Evolutionary conservation across 2,329 filamentous ascomycete species (phyloP), one percentile per base, ranked within the genome.

Genomic region (Rhinocladiella similis): DNA sequence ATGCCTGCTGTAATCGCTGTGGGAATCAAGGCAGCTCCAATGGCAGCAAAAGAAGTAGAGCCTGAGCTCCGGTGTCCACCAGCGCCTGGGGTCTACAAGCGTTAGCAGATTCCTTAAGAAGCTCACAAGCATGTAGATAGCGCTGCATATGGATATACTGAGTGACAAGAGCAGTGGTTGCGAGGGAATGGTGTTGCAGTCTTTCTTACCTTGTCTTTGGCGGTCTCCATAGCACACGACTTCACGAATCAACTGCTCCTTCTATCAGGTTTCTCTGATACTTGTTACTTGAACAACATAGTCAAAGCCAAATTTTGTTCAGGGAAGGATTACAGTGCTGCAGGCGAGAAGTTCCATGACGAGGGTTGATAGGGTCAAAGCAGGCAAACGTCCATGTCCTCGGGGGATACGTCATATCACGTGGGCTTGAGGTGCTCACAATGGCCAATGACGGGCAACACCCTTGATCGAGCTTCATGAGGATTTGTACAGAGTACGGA

Each of bases 21-120:
- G 1, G 79, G 79, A 4, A 77, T 67, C 6, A 81, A 67, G 19
- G 79, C 80, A 27, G 75, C 75, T n/a, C 79, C 60, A 43, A 81
- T 68, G 1, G 73, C 73, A 7, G 74, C 80, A 33, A 78, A 69
- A 2, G 81, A 83, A 14, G 77, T 80, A 25, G 80, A 77, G 13
- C 66, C 67, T 6, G 56, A 65, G 19, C 56, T 52, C 46, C 53
- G 60, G 53, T 61, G 53, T 13, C 56, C 53, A 47, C 60, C 60
- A 45, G 60, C 46, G 9, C 54, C 59, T 53, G 58, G 41, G 20
- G 50, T 47, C 61, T 61, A 22, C 9, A 27, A 19, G 38, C 10
- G 36, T 38, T 12, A 49, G 57, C 51, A 38, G 50, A 45, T 18
- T 48, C 18, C 35, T 7, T 41, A 6, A 36, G 47, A 38, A 29